phyloP scores from a whole-genome alignment of 164 flowering plant species.

The Taxillus chinensis region DNA sequence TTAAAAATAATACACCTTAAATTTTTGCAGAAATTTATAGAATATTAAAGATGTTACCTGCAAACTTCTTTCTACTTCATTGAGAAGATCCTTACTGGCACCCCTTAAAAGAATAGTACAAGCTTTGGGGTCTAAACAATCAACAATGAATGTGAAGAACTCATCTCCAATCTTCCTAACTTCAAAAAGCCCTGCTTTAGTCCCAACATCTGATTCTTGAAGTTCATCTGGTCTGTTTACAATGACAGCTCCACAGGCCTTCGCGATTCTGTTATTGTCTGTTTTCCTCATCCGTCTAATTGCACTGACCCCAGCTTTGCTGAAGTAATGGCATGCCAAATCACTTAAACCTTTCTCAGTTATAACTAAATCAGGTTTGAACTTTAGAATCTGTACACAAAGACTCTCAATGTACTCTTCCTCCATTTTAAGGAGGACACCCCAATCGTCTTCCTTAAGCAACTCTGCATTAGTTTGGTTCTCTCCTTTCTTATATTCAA shows the following conservation, averaged over 20 bases:
- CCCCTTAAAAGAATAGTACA: slow-evolving; percentile 91
- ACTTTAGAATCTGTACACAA: slow-evolving; percentile 68
- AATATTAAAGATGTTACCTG: slow-evolving; percentile 42
- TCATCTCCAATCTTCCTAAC: slow-evolving; percentile 95
- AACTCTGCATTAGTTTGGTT: slow-evolving; percentile 97
- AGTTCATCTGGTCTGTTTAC: slow-evolving; percentile 93
- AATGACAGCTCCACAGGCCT: slow-evolving; percentile 90
- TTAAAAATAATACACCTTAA: not conserved
- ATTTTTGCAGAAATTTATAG: not conserved
- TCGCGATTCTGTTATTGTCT: slow-evolving; percentile 91
- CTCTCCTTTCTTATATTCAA: slow-evolving; percentile 96
- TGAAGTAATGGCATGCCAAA: slow-evolving; percentile 83
- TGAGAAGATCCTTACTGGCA: slow-evolving; percentile 90
- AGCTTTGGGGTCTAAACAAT: slow-evolving; percentile 92
- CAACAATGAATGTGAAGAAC: slow-evolving; percentile 78
- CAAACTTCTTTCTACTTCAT: slow-evolving; percentile 94
- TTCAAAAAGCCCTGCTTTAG: slow-evolving; percentile 90
- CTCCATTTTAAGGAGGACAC: slow-evolving; percentile 69
- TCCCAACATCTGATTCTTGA: slow-evolving; percentile 95
- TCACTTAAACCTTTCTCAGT: slow-evolving; percentile 96
- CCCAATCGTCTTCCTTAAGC: slow-evolving; percentile 92
- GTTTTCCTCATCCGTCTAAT: slow-evolving; percentile 88
- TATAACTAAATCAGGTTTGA: slow-evolving; percentile 88
- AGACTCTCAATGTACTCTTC: slow-evolving; percentile 81
- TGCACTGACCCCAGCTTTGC: slow-evolving; percentile 95